Percentiles rank a stretch among this genome's conserved stretches.
These are phyloP conservation scores for Forsythia suspensa DNA, from an alignment of 257 asterid genomes.

Conservation along the genomic window DNA sequence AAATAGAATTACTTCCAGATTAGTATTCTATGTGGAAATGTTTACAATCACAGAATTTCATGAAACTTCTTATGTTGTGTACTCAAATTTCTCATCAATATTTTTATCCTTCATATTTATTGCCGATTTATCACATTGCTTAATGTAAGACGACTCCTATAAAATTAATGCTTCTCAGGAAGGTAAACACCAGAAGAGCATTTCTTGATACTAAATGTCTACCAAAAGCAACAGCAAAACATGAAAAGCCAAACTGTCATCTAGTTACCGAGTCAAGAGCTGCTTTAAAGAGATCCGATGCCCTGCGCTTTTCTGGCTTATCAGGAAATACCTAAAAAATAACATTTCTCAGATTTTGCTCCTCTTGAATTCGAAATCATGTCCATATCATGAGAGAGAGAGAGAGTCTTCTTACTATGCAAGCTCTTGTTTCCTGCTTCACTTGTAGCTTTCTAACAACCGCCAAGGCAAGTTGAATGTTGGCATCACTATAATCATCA, in stretches of 20 bases:
- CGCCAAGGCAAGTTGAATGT: conserved; percentile 86
- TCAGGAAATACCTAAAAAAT: conserved; percentile 82
- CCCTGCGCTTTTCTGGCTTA: conserved; percentile 94
- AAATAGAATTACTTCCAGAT: background rate
- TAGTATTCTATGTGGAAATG: background rate
- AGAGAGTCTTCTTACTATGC: conserved; percentile 60
- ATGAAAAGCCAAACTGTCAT: conserved; percentile 9
- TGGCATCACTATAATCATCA: conserved; percentile 93
- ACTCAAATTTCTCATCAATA: background rate
- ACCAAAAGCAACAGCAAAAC: conserved; percentile 3
- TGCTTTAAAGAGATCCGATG: conserved; percentile 73
- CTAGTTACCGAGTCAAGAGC: conserved; percentile 84
- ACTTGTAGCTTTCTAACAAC: conserved; percentile 71
- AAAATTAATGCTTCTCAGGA: conserved; percentile 6
- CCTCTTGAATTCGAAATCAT: background rate
- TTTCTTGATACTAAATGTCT: background rate
- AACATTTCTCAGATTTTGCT: conserved; percentile 2
- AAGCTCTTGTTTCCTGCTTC: conserved; percentile 85
- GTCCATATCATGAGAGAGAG: conserved; percentile 8
- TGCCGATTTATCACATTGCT: background rate
- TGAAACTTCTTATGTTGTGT: conserved; percentile 9
- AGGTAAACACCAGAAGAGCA: background rate
- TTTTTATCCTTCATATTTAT: background rate
- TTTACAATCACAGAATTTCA: background rate
- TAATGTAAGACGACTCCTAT: background rate